Percentiles rank a stretch among this genome's conserved stretches.
These are phyloP conservation scores for Dictyostelium firmibasis DNA, from an alignment of 78 protist genomes.

Conservation along the genomic window DNA sequence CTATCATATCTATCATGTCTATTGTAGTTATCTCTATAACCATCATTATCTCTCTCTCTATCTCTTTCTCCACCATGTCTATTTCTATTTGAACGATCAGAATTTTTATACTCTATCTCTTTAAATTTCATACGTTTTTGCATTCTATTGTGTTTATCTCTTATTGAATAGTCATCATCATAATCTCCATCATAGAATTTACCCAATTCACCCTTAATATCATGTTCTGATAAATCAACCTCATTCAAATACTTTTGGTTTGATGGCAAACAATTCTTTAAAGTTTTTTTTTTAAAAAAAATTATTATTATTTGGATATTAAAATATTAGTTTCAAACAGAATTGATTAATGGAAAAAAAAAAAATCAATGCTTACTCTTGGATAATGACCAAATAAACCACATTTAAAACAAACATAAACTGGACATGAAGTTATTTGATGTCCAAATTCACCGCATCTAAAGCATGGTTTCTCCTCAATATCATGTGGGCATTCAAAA, in stretches of 20 bases:
- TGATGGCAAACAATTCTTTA: neutral
- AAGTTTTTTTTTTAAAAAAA: neutral
- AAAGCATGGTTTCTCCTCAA: slow-evolving; percentile 44
- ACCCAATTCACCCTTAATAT: neutral
- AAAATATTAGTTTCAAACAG: neutral
- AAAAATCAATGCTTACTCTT: slow-evolving; percentile 4
- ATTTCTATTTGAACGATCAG: neutral
- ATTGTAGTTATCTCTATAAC: neutral
- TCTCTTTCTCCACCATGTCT: neutral
- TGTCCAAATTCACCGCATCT: slow-evolving; percentile 78
- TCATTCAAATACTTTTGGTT: neutral
- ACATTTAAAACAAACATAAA: slow-evolving; percentile 56
- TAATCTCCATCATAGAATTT: neutral
- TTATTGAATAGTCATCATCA: neutral
- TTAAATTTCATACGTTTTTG: neutral
- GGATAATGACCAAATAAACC: slow-evolving; percentile 77
- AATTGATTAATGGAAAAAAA: neutral
- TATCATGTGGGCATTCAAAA: slow-evolving; percentile 47
- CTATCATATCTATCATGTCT: neutral
- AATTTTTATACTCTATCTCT: neutral
- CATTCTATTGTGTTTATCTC: neutral
- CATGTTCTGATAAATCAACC: neutral
- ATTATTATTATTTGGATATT: neutral
- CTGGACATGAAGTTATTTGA: slow-evolving; percentile 10
- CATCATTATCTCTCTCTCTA: neutral